Evolutionary conservation across 1,284 basidiomycete species (phyloP), one percentile per base, ranked within the genome.

Genomic region (Ceratobasidium sp.): DNA sequence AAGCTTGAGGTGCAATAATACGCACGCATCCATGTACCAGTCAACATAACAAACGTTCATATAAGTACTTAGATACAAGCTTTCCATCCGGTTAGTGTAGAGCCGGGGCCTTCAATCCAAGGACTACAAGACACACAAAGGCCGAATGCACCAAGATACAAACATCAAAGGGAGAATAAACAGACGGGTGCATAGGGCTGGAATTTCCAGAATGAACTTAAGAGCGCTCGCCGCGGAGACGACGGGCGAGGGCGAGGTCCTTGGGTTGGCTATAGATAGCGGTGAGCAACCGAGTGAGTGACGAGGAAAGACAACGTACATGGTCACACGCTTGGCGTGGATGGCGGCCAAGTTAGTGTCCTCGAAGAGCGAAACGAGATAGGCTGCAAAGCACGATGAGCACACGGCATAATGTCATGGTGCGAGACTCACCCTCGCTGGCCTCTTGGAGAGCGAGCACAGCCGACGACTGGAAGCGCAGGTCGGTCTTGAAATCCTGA

Each of bases 281-380:
- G n/a, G n/a, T n/a, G 24, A n/a, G n/a, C 53, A 27, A 76, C 85
- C 84, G 76, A 4, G 59, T 68, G 16, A 41, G 65, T 24, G 39
- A 41, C 24, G 34, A 49, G 37, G 6, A 34, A n/a, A 22, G 66
- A n/a, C 41, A 31, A 56, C 72, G 34, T 56, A 76, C 77, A 91
- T 92, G 71, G 90, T 92, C 75, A 95, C 93, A 85, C 93, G 91
- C 89, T 94, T 94, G 79, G 94, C 92, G 84, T 93, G 92, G 84
- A 96, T 96, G 76, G 94, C 94, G 81, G 92, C 92, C 86, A 95
- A 89, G 88, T 95, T 95, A 81, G 93, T 94, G 86, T 94, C 92
- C 81, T 92, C 90, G 82, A 97, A 96, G 79, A 95, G 86, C 29
- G 92, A 93, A 83, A 96, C 94, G 79, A 95, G 92, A 88, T 96